Conservation (phyloP, 2,329 filamentous ascomycete genomes). For the Aureobasidium leucospermi region DNA sequence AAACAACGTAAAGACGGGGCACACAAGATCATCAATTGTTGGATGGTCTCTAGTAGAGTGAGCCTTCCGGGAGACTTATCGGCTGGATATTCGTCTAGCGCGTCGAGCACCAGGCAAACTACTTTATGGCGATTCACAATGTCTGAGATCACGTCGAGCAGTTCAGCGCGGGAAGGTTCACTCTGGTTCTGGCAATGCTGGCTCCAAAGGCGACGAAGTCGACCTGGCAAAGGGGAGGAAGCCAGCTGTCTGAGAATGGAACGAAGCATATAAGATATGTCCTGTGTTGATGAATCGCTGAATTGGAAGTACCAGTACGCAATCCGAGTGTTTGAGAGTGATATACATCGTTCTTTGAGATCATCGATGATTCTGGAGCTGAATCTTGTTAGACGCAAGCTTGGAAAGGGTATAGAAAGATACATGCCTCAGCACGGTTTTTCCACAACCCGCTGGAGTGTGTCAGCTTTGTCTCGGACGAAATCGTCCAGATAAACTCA, state of each 20-base stretch:
- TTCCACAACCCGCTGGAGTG: background rate
- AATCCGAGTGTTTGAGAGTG: background rate
- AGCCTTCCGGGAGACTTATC: background rate
- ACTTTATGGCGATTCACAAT: background rate
- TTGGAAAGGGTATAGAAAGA: too few relatives aligned
- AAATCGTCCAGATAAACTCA: background rate
- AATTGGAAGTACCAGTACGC: background rate
- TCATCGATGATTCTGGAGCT: background rate
- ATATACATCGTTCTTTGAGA: background rate
- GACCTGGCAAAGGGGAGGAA: background rate
- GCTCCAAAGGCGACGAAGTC: background rate
- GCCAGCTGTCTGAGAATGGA: background rate
- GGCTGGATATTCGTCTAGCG: background rate
- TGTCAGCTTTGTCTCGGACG: too few relatives aligned
- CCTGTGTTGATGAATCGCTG: background rate
- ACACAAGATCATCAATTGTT: background rate
- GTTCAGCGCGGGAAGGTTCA: background rate
- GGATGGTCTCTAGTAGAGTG: background rate
- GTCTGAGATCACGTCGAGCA: background rate
- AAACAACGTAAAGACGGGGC: background rate
- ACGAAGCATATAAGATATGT: background rate
- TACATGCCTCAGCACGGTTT: background rate
- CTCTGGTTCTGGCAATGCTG: background rate
- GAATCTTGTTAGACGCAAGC: background rate
- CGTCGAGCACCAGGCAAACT: background rate